Evolutionary conservation across 257 asterid species (phyloP).

Genomic region (Jasminum sambac): DNA sequence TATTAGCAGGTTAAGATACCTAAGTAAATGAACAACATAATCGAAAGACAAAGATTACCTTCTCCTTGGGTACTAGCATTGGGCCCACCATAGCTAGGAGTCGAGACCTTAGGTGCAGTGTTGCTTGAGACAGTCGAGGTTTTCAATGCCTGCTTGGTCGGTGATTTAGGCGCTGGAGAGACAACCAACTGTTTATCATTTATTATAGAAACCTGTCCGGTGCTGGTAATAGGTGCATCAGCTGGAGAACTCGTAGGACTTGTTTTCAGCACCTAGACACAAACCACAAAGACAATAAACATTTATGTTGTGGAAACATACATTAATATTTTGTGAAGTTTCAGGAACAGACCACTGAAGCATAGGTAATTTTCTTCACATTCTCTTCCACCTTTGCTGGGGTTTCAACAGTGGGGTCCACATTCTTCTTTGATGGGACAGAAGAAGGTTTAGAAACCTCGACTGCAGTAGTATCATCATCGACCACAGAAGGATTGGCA

Average conservation of each 20-base stretch:
- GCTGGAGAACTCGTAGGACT: slow-evolving; percentile 27
- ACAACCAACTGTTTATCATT: slow-evolving; percentile 21
- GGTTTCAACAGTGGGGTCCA: background rate
- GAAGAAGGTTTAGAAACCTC: slow-evolving; percentile 24
- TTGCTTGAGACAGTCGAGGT: slow-evolving; percentile 20
- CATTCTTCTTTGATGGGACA: background rate
- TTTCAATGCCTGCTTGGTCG: slow-evolving; percentile 18
- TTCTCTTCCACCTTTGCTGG: slow-evolving; percentile 19
- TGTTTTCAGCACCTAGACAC: slow-evolving; percentile 44
- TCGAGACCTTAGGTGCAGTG: slow-evolving; percentile 21
- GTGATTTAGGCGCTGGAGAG: slow-evolving; percentile 20
- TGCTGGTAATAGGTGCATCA: background rate
- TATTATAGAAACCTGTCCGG: slow-evolving; percentile 22
- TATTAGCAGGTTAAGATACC: background rate
- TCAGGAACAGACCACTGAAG: slow-evolving; percentile 50
- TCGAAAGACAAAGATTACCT: slow-evolving; percentile 25
- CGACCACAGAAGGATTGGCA: slow-evolving; percentile 1
- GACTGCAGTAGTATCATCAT: slow-evolving; percentile 17
- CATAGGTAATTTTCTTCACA: slow-evolving; percentile 43
- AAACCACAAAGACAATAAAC: slow-evolving; percentile 1
- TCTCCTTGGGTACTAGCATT: slow-evolving; percentile 19
- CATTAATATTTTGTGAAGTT: background rate
- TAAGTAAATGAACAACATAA: background rate
- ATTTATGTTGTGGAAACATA: slow-evolving; percentile 6
- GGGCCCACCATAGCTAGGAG: slow-evolving; percentile 15